These are phyloP conservation scores for Brettanomyces nanus DNA, from an alignment of 805 yeast species.

Conservation along the genomic window DNA sequence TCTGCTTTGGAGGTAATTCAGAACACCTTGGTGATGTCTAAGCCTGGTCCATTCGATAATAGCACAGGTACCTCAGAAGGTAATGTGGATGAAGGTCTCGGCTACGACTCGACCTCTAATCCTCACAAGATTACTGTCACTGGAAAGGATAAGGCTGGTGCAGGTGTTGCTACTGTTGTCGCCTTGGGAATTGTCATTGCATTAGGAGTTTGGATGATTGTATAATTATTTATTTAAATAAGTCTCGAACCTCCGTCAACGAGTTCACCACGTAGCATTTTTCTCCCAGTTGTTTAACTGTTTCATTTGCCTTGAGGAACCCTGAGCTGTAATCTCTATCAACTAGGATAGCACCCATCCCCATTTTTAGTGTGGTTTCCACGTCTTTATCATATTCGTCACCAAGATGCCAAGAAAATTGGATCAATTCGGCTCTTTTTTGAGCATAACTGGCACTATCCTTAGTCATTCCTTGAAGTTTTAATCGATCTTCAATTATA, in stretches of 20 bases:
- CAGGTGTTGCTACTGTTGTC: slow-evolving; percentile 78
- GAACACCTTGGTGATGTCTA: slow-evolving; percentile 29
- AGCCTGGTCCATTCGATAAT: slow-evolving; percentile 48
- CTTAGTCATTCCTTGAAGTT: neutral
- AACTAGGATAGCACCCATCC: slow-evolving; percentile 50
- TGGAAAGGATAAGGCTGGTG: slow-evolving; percentile 74
- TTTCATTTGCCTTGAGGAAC: slow-evolving; percentile 8
- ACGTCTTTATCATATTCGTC: slow-evolving; percentile 52
- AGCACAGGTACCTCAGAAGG: slow-evolving; percentile 69
- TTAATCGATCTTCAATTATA: slow-evolving; percentile 22
- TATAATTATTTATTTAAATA: slow-evolving; percentile 12
- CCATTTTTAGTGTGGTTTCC: slow-evolving; percentile 42
- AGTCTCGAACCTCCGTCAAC: slow-evolving; percentile 6
- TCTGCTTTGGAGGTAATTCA: slow-evolving; percentile 62
- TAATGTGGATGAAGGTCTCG: slow-evolving; percentile 43
- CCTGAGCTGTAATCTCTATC: slow-evolving; percentile 11
- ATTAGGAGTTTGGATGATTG: slow-evolving; percentile 70
- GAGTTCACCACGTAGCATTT: slow-evolving; percentile 14
- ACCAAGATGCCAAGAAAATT: slow-evolving; percentile 56
- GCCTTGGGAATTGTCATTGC: slow-evolving; percentile 53
- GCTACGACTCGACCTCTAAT: slow-evolving; percentile 40
- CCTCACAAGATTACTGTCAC: slow-evolving; percentile 40
- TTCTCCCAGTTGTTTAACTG: slow-evolving; percentile 7
- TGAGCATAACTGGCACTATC: slow-evolving; percentile 1
- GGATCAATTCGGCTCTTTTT: slow-evolving; percentile 11